These are phyloP conservation scores for Thuidium tamariscinum DNA, from an alignment of 225 moss, liverwort and hornwort species.

Conservation along the genomic window DNA sequence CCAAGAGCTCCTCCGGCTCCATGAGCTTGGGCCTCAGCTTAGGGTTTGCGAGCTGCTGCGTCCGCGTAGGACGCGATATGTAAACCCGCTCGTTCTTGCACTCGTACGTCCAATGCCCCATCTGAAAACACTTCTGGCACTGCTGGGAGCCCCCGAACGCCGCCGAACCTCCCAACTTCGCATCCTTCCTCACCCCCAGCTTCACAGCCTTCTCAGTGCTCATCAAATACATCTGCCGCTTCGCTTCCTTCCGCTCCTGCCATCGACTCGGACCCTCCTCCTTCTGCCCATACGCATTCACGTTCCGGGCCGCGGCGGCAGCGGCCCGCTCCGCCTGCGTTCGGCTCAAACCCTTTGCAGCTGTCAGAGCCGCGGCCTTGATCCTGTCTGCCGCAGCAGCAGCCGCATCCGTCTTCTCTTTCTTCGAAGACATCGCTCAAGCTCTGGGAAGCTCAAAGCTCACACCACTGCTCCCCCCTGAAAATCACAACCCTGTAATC, in stretches of 20 bases:
- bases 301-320: conserved; percentile 63
- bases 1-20: conserved; percentile 27
- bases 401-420: conserved; percentile 57
- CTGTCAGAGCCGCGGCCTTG: conserved; percentile 64
- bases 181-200: conserved; percentile 70
- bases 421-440: conserved; percentile 41
- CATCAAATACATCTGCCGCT: conserved; percentile 98
- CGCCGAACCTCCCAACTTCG: conserved; percentile 26
- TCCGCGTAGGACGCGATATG: conserved; percentile 67
- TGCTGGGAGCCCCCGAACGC: conserved; percentile 36
- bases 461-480: neutral
- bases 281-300: conserved; percentile 96
- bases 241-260: conserved; percentile 97
- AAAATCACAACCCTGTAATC: neutral
- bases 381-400: conserved; percentile 60
- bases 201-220: conserved; percentile 96
- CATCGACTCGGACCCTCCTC: conserved; percentile 95
- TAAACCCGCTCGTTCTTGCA: conserved; percentile 82
- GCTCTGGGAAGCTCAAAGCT: neutral
- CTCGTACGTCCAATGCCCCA: conserved; percentile 89
- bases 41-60: conserved; percentile 67
- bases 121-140: conserved; percentile 82
- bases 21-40: conserved; percentile 36
- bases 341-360: conserved; percentile 73
- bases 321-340: conserved; percentile 77